Percentiles rank a stretch among this genome's conserved stretches.
These are phyloP conservation scores for Colletotrichum liaoningense DNA, from an alignment of 2,329 filamentous ascomycete species.

Conservation along the genomic window DNA sequence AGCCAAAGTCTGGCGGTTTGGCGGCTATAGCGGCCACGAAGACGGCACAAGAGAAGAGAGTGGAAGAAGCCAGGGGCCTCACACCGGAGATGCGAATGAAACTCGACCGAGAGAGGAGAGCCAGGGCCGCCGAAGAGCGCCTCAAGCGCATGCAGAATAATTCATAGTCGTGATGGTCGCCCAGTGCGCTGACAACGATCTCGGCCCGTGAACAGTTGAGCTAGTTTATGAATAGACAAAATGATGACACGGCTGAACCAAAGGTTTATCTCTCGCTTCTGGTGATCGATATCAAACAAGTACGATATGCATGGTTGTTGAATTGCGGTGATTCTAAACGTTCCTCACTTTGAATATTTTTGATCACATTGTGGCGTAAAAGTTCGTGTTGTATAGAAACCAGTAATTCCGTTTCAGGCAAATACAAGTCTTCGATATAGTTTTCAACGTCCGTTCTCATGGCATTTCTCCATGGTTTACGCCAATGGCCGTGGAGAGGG, in stretches of 20 bases:
- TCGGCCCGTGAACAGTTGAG: not conserved
- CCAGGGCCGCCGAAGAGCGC: slow-evolving; percentile 91
- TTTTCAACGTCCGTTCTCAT: no score
- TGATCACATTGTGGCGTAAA: not conserved
- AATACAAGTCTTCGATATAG: no score
- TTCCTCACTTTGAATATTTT: not conserved
- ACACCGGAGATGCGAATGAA: slow-evolving; percentile 88
- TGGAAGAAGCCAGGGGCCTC: slow-evolving; percentile 86
- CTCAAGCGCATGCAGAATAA: slow-evolving; percentile 74
- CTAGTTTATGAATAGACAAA: not conserved
- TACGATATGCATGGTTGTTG: no score
- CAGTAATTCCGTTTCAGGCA: no score
- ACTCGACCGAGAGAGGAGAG: slow-evolving; percentile 88
- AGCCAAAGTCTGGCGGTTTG: slow-evolving; percentile 63
- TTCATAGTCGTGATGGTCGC: slow-evolving; percentile 32
- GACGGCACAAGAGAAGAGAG: slow-evolving; percentile 82
- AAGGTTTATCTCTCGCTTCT: not conserved
- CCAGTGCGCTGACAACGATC: not conserved
- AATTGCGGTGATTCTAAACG: not conserved
- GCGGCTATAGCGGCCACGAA: slow-evolving; percentile 72
- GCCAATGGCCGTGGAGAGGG: not conserved
- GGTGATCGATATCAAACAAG: not conserved
- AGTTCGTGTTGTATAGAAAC: not conserved
- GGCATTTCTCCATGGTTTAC: not conserved
- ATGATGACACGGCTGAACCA: not conserved